A percentile compares a stretch with the other conserved stretches of the same genome.
phyloP scores from a whole-genome alignment of 345 rosid species.

The Passiflora organensis region DNA sequence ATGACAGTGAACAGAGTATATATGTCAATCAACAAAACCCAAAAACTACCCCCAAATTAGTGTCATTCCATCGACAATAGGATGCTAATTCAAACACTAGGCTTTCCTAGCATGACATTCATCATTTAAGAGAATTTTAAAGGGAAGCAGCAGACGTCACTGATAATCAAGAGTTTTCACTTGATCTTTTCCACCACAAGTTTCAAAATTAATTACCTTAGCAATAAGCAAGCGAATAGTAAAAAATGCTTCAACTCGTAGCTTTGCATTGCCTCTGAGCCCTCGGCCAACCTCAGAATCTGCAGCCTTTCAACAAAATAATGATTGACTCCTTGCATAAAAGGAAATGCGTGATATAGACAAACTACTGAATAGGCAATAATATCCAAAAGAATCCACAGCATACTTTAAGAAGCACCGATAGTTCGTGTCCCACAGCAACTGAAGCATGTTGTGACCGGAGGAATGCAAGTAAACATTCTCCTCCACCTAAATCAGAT shows the following conservation, averaged over 20 bases:
- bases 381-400: background rate
- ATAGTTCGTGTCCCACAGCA: constrained; percentile 94
- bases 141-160: no score
- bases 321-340: background rate
- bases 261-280: constrained; percentile 74
- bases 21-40: constrained; percentile 6
- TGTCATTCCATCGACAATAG: background rate
- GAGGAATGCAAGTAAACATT: constrained; percentile 74
- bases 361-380: background rate
- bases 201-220: constrained; percentile 81
- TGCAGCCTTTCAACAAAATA: constrained; percentile 57
- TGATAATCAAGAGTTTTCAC: no score
- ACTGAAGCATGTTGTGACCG: constrained; percentile 69
- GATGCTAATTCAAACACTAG: background rate
- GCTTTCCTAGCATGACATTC: background rate
- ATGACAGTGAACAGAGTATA: no score
- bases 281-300: constrained; percentile 78
- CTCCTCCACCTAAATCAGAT: constrained; percentile 32
- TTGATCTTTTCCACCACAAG: no score
- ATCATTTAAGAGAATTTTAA: background rate
- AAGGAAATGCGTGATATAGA: background rate
- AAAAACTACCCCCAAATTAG: background rate
- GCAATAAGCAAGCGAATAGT: constrained; percentile 77
- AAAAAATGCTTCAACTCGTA: constrained; percentile 71
- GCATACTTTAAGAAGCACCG: constrained; percentile 77